phyloP scores from a whole-genome alignment of 2,329 filamentous ascomycete genomes.

The Stylonectria norvegica region DNA sequence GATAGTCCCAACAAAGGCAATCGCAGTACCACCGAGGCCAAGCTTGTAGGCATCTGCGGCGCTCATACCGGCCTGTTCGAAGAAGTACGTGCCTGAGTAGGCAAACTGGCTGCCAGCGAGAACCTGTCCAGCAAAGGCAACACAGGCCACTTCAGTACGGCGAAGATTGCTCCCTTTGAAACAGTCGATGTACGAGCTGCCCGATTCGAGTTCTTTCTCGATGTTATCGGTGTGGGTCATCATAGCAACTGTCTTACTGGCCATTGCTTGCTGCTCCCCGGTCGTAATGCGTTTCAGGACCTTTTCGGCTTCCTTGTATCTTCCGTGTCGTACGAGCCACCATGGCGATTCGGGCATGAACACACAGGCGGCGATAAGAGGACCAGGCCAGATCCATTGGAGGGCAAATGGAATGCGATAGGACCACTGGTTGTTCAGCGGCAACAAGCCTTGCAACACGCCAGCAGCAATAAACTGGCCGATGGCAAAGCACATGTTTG shows the following conservation, averaged over 20 bases:
- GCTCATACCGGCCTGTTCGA: not conserved
- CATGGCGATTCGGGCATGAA: slow-evolving; percentile 40
- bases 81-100: slow-evolving; percentile 1
- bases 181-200: slow-evolving; percentile 39
- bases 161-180: slow-evolving; percentile 41
- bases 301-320: slow-evolving; percentile 18
- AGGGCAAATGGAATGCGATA: slow-evolving; percentile 43
- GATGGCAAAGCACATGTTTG: slow-evolving; percentile 39
- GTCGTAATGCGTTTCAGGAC: slow-evolving; percentile 23
- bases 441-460: slow-evolving; percentile 36
- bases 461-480: slow-evolving; percentile 41
- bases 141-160: slow-evolving; percentile 36
- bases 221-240: slow-evolving; percentile 38
- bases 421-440: slow-evolving; percentile 35
- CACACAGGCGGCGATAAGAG: slow-evolving; percentile 34
- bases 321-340: slow-evolving; percentile 41
- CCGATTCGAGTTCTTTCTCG: slow-evolving; percentile 28
- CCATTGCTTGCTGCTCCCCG: slow-evolving; percentile 12
- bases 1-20: not conserved
- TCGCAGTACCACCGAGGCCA: not conserved
- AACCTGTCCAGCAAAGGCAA: slow-evolving; percentile 29
- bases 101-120: not conserved
- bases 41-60: not conserved
- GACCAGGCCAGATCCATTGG: slow-evolving; percentile 43
- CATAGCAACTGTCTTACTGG: slow-evolving; percentile 31